phyloP scores from a whole-genome alignment of 345 rosid genomes.

The Zanthoxylum bungeanum region DNA sequence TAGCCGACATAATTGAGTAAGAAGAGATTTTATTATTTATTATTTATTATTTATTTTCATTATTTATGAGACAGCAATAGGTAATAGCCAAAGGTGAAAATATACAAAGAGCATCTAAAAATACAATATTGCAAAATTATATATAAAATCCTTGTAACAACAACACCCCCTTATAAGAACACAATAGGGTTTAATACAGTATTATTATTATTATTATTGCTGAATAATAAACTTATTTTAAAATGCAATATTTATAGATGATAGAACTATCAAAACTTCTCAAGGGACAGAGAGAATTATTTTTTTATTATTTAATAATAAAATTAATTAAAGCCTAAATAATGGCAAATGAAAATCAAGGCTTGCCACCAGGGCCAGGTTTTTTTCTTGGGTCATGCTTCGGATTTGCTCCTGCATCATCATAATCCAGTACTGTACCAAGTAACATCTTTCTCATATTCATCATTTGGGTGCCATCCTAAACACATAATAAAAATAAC shows the following conservation, averaged over 20 bases:
- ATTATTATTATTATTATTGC: not conserved
- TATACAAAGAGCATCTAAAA: no score
- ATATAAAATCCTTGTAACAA: no score
- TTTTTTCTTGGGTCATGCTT: constrained; percentile 62
- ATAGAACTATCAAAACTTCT: no score
- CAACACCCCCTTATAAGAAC: not conserved
- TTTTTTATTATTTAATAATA: not conserved
- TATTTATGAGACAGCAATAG: no score
- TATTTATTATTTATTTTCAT: no score
- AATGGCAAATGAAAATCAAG: constrained; percentile 5
- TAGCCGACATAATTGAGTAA: no score
- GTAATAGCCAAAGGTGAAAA: no score
- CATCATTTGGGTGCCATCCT: constrained; percentile 21
- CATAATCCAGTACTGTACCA: constrained; percentile 49
- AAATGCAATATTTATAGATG: constrained; percentile 1
- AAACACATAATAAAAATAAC: not conserved
- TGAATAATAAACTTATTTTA: constrained; percentile 4
- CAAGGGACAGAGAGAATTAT: not conserved
- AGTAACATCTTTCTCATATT: constrained; percentile 50
- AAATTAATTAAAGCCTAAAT: no score
- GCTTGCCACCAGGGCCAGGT: constrained; percentile 31
- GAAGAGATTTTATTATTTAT: no score
- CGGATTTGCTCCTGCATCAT: constrained; percentile 56
- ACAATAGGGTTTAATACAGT: not conserved
- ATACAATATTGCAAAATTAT: not conserved